Percentiles rank a stretch among this genome's conserved stretches.
phyloP scores from a whole-genome alignment of 2,329 filamentous ascomycete genomes.

The Emergomyces pasteurianus region DNA sequence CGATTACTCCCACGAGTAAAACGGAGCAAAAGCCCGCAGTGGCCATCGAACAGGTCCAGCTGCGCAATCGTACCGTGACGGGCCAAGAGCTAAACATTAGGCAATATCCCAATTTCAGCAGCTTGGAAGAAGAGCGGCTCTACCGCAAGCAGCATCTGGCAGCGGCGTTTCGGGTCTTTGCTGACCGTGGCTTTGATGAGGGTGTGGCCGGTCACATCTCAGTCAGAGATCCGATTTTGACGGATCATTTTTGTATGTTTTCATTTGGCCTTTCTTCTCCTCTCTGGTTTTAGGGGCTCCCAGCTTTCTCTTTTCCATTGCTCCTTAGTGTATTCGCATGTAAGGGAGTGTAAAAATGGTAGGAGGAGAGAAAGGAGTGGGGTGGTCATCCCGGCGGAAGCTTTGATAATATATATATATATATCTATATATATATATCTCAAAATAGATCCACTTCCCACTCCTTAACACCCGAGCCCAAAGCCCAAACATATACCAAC shows the following conservation, averaged over 20 bases:
- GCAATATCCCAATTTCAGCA: not conserved
- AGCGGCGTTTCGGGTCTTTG: conserved; percentile 14
- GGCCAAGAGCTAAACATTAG: not conserved
- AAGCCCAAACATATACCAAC: no score
- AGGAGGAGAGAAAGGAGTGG: not conserved
- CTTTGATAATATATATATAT: no score
- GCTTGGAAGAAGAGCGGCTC: not conserved
- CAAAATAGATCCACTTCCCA: not conserved
- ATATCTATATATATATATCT: not conserved
- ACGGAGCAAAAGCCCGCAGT: not conserved
- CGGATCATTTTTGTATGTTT: conserved; percentile 21
- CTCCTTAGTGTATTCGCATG: not conserved
- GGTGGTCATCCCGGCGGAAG: not conserved
- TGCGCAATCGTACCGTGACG: not conserved
- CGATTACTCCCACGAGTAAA: not conserved
- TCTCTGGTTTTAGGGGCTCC: not conserved
- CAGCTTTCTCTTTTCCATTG: no score
- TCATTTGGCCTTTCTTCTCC: not conserved
- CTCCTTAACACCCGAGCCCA: not conserved
- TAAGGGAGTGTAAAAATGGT: not conserved
- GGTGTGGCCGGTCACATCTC: conserved; percentile 10
- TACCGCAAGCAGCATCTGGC: conserved; percentile 10
- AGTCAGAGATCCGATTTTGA: conserved; percentile 13
- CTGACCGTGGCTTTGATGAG: conserved; percentile 13
- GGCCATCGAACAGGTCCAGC: not conserved